phyloP scores from a whole-genome alignment of 78 protist genomes.

The Guillardia theta region DNA sequence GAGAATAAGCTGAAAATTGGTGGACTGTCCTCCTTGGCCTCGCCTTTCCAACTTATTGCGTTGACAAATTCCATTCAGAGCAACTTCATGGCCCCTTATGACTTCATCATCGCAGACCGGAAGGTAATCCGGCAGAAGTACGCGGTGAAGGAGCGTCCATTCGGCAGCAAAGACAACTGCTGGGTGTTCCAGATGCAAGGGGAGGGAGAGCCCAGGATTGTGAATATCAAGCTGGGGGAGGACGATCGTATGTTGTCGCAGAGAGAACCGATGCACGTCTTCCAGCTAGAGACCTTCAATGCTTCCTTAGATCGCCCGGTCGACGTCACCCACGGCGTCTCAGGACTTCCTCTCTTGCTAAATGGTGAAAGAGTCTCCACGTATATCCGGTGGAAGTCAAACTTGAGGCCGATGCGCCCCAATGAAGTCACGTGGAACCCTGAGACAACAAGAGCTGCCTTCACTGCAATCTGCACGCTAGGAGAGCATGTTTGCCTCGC shows the following conservation, averaged over 20 bases:
- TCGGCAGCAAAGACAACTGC: not conserved
- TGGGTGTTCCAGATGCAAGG: not conserved
- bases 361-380: no score
- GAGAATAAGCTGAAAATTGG: not conserved
- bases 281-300: no score
- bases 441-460: not conserved
- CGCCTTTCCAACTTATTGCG: not conserved
- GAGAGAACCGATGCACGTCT: no score
- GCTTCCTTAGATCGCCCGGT: no score
- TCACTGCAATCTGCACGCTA: not conserved
- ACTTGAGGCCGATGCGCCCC: not conserved
- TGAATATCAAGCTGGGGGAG: not conserved
- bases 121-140: not conserved
- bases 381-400: no score
- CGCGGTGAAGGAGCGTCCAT: not conserved
- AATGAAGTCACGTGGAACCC: not conserved
- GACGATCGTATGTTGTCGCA: not conserved
- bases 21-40: not conserved
- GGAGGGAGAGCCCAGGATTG: not conserved
- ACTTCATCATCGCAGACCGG: not conserved
- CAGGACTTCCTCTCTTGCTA: no score
- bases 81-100: not conserved
- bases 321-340: no score
- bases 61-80: not conserved
- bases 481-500: not conserved